Percentiles rank a stretch among this genome's conserved stretches.
phyloP scores from a whole-genome alignment of 1,284 basidiomycete species.

The Ustilago esculenta region DNA sequence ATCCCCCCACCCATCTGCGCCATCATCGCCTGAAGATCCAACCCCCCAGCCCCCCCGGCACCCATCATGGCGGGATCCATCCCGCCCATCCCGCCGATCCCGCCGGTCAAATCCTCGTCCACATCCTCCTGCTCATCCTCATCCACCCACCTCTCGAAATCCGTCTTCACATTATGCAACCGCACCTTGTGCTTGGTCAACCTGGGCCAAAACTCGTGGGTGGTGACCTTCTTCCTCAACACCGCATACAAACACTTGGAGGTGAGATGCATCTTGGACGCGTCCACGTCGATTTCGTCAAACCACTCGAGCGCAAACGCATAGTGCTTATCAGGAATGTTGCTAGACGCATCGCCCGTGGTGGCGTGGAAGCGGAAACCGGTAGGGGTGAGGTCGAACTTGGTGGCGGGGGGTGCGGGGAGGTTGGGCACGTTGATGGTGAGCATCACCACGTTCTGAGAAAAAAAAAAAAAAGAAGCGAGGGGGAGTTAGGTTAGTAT shows the following conservation, averaged over 20 bases:
- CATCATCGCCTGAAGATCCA: slow-evolving; percentile 28
- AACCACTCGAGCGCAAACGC: slow-evolving; percentile 64
- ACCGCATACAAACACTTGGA: slow-evolving; percentile 63
- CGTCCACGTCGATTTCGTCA: slow-evolving; percentile 62
- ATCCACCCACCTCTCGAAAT: slow-evolving; percentile 68
- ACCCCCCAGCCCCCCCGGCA: slow-evolving; percentile 28
- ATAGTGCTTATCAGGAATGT: slow-evolving; percentile 61
- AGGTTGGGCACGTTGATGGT: slow-evolving; percentile 67
- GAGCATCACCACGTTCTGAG: slow-evolving; percentile 62
- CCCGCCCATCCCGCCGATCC: slow-evolving; percentile 68
- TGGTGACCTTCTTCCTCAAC: slow-evolving; percentile 61
- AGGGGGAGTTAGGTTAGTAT: background rate
- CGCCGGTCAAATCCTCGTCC: slow-evolving; percentile 59
- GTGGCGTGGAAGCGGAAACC: slow-evolving; percentile 60
- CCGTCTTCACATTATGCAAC: slow-evolving; percentile 68
- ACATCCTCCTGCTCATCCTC: slow-evolving; percentile 66
- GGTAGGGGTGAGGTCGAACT: slow-evolving; percentile 57
- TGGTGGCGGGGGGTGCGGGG: slow-evolving; percentile 55
- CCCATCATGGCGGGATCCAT: slow-evolving; percentile 45
- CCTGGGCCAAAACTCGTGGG: slow-evolving; percentile 67
- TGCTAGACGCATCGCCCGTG: slow-evolving; percentile 53
- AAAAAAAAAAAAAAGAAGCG: background rate
- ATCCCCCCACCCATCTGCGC: slow-evolving; percentile 33
- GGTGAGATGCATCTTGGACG: slow-evolving; percentile 61
- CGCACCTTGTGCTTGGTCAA: slow-evolving; percentile 67